Evolutionary conservation across 768 basidiomycete species (phyloP).

Genomic region (Leccinum sublutescens): DNA sequence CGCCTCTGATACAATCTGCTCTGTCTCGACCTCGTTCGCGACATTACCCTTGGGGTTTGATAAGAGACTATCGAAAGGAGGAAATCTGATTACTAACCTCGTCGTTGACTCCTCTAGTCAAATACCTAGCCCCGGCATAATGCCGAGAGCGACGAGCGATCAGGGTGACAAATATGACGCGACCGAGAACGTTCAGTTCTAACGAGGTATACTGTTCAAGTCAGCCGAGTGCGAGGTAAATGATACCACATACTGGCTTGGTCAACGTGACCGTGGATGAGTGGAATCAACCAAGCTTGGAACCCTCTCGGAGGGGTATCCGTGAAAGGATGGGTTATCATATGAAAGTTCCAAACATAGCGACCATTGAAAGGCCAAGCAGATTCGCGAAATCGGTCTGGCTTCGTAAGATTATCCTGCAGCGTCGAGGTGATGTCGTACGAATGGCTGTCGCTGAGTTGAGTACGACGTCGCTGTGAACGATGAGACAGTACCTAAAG

Average conservation of each 20-base stretch:
- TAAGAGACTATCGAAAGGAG: not conserved
- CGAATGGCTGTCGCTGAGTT: constrained; percentile 62
- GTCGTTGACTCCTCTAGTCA: constrained; percentile 93
- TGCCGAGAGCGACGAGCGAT: constrained; percentile 93
- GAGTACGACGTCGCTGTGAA: not conserved
- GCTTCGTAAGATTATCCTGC: constrained; percentile 82
- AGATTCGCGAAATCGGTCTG: constrained; percentile 41
- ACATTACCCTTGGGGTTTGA: constrained; percentile 74
- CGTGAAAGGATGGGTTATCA: constrained; percentile 70
- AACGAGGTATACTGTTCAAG: not conserved
- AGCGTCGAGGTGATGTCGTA: constrained; percentile 97
- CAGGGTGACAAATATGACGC: constrained; percentile 90
- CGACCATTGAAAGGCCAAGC: constrained; percentile 78
- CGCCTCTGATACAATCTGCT: constrained; percentile 93
- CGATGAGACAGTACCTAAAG: constrained; percentile 63
- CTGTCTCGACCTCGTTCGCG: constrained; percentile 98
- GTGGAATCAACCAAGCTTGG: constrained; percentile 83
- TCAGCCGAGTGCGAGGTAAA: not conserved
- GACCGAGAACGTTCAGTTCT: constrained; percentile 90
- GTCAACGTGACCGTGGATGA: constrained; percentile 95
- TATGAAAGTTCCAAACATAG: constrained; percentile 94
- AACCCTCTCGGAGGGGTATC: constrained; percentile 41
- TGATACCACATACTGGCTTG: constrained; percentile 82
- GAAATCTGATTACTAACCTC: constrained; percentile 47
- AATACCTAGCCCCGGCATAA: constrained; percentile 92